Percentiles rank a stretch among this genome's conserved stretches.
phyloP scores from a whole-genome alignment of 1,284 basidiomycete genomes.

The Heterobasidion annosum region DNA sequence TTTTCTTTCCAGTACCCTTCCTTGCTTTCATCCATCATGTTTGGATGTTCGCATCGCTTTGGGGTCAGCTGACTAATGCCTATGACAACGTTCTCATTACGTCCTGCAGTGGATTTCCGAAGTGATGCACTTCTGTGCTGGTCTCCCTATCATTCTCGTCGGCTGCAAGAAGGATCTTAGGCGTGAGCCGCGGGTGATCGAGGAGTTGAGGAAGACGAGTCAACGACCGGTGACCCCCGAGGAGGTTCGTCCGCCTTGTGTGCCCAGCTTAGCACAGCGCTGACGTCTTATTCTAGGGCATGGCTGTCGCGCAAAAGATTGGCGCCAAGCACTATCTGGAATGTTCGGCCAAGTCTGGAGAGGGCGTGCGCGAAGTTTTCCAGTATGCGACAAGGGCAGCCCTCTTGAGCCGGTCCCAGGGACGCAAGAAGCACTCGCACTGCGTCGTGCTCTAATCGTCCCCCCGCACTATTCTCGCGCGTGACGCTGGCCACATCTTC shows the following conservation, averaged over 20 bases:
- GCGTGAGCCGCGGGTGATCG: conserved; percentile 40
- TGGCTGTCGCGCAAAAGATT: conserved; percentile 68
- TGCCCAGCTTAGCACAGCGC: neutral
- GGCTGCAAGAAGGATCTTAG: conserved; percentile 73
- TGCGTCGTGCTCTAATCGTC: conserved; percentile 44
- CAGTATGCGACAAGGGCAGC: conserved; percentile 66
- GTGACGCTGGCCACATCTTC: neutral
- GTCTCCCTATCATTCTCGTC: conserved; percentile 68
- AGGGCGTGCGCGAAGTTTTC: conserved; percentile 73
- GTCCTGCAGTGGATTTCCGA: conserved; percentile 64
- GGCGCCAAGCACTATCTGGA: conserved; percentile 69
- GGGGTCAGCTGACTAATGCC: neutral
- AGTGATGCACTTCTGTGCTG: conserved; percentile 72
- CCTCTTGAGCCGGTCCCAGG: conserved; percentile 32
- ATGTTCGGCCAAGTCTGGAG: conserved; percentile 64
- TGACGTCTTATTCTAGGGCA: conserved; percentile 33
- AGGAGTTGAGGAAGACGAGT: conserved; percentile 53
- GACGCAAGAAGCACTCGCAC: conserved; percentile 27
- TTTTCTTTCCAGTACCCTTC: neutral
- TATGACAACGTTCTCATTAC: neutral
- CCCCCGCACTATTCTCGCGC: neutral
- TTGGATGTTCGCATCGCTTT: neutral
- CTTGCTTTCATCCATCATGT: neutral
- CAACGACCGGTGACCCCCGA: conserved; percentile 52
- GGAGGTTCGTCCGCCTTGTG: conserved; percentile 26